phyloP scores from a whole-genome alignment of 441 rosid genomes.

The Viola pubescens region DNA sequence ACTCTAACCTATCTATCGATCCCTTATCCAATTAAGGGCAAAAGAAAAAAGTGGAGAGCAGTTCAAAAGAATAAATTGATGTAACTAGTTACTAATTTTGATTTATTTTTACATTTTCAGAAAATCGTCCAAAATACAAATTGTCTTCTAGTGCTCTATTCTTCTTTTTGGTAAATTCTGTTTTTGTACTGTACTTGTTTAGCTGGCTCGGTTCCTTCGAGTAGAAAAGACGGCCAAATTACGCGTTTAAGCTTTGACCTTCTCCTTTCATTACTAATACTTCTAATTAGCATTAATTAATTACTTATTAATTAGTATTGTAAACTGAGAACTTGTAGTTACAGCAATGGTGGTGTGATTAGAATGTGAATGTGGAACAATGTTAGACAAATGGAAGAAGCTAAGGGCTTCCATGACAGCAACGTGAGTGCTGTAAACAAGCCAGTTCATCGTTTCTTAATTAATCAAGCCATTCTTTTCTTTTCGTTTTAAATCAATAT shows the following conservation, averaged over 20 bases:
- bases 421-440: slow-evolving; percentile 24
- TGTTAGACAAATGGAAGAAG: slow-evolving; percentile 33
- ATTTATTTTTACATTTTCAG: background rate
- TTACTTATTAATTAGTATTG: background rate
- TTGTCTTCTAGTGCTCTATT: slow-evolving; percentile 19
- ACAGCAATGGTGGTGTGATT: background rate
- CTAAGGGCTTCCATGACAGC: slow-evolving; percentile 29
- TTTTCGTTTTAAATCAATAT: no score
- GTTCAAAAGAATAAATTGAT: slow-evolving; percentile 27
- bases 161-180: slow-evolving; percentile 9
- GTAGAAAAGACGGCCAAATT: slow-evolving; percentile 23
- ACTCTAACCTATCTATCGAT: no score
- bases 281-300: background rate
- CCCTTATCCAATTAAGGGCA: background rate
- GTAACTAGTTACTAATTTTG: slow-evolving; percentile 9
- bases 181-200: slow-evolving; percentile 11
- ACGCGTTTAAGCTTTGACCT: slow-evolving; percentile 20
- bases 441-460: slow-evolving; percentile 19
- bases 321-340: background rate
- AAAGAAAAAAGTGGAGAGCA: slow-evolving; percentile 5
- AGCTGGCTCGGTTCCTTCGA: background rate
- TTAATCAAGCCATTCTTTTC: no score
- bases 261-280: slow-evolving; percentile 3
- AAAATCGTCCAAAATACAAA: slow-evolving; percentile 14
- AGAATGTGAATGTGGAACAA: slow-evolving; percentile 5